Base-by-base conservation (phyloP, 2,329 filamentous ascomycete species). In the Aspergillus chevalieri region DNA sequence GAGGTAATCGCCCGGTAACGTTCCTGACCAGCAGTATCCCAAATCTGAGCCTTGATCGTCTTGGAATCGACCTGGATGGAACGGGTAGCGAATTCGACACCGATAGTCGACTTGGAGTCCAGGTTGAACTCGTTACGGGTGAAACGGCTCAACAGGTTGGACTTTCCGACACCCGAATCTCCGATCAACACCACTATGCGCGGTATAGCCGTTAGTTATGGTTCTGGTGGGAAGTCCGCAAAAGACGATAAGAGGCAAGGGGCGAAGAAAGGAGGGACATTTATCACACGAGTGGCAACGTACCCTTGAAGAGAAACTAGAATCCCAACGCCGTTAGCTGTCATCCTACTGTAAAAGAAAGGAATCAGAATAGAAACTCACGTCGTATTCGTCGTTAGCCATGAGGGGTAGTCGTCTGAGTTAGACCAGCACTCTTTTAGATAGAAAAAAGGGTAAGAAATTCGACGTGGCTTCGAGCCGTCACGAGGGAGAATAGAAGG, bases 301-400 rank as follows among this genome's bases (percentile, higher is more conserved):
- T 79, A 95, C 90, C 90, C 87, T 98, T 97, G 84, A 98, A 98
- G 71, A 97, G 89, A 74, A 97, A 97, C 91, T 96, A 73, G 26
- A 4, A 30, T 30, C 26, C 9, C 26, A 30, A 30, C 26, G 10
- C 26, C 10, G 26, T 30, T 43, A 60, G 43, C 38, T 41, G 10
- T 22, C 19, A 21, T 19, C 14, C 6, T 6, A 8, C 34, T 36
- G 7, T 33, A 24, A 44, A 6, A 43, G 10, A 50, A 24, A 43
- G 49, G 12, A 15, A 50, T 6, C 9, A 43, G 14, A 33, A 28
- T 7, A 42, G 34, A 14, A 46, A 76, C 90, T 81, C 79, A 97
- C 92, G 86, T 98, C 93, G 79, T 98, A 98, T 81, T 98, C 93
- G 83, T 98, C 93, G 85, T 97, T 98, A 70, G 92, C 93, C 93